Conservation (phyloP, 163 green algal species). For the Scenedesmus sp. region DNA sequence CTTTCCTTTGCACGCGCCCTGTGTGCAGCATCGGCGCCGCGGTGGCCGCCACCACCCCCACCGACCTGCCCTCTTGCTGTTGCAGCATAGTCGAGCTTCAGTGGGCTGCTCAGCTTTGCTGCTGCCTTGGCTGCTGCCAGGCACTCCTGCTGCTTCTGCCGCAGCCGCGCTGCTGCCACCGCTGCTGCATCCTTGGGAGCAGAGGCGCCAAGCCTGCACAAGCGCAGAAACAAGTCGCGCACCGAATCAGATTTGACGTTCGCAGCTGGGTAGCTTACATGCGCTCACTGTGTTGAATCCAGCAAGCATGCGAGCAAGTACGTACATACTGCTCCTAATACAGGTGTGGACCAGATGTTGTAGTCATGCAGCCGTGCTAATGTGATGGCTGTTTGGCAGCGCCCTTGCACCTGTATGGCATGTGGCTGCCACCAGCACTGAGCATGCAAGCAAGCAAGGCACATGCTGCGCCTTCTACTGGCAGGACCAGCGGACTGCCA, state of each 20-base stretch:
- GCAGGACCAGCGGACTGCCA: too few relatives aligned
- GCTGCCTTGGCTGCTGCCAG: conserved; percentile 25
- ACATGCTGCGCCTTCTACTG: neutral
- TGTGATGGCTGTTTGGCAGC: too few relatives aligned
- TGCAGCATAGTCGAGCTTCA: neutral
- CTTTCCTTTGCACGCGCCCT: neutral
- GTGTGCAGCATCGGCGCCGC: neutral
- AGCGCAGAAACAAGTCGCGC: neutral
- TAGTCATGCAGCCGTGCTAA: too few relatives aligned
- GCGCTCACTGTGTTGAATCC: too few relatives aligned
- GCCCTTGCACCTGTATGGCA: too few relatives aligned
- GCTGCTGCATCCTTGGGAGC: conserved; percentile 9
- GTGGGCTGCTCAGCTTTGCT: conserved; percentile 4
- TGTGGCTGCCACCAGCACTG: too few relatives aligned
- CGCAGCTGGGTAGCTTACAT: too few relatives aligned
- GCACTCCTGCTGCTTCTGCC: conserved; percentile 30
- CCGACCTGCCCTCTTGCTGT: neutral
- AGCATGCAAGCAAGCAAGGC: too few relatives aligned
- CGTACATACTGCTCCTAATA: too few relatives aligned
- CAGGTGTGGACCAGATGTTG: too few relatives aligned
- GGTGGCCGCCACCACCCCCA: neutral
- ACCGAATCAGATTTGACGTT: neutral
- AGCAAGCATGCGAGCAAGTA: too few relatives aligned
- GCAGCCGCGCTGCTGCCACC: conserved; percentile 6
- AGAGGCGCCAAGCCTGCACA: neutral